Percentiles rank a stretch among this genome's conserved stretches.
Evolutionary conservation across 306 rosid species (phyloP).

Genomic region (Trichosanthes cucumerina): DNA sequence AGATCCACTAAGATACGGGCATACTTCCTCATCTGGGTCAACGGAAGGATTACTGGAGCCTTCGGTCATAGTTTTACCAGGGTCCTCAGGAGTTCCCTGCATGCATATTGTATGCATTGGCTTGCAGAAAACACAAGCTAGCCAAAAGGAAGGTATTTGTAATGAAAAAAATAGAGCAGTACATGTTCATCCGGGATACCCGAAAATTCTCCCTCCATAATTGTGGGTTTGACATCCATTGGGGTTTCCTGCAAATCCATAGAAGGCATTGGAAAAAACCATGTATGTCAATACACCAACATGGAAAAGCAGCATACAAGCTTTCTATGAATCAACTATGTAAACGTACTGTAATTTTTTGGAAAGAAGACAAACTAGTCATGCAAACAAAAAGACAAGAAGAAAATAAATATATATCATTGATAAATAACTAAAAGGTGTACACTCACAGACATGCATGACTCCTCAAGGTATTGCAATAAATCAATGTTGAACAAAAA

Average conservation of each 20-base stretch:
- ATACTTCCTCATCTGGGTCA: slow-evolving; percentile 50
- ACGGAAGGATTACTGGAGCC: slow-evolving; percentile 38
- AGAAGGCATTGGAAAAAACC: slow-evolving; percentile 15
- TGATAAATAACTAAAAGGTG: background rate
- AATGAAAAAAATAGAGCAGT: slow-evolving; percentile 6
- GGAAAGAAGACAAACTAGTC: background rate
- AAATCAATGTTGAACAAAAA: background rate
- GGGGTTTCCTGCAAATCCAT: slow-evolving; percentile 52
- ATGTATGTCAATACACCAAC: background rate
- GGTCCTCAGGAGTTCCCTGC: slow-evolving; percentile 54
- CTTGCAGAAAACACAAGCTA: slow-evolving; percentile 15
- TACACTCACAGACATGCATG: background rate
- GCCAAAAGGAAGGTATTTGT: slow-evolving; percentile 14
- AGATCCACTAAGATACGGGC: slow-evolving; percentile 8
- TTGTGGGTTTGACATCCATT: slow-evolving; percentile 61
- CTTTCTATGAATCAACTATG: background rate
- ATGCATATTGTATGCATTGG: slow-evolving; percentile 13
- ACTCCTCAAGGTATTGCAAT: background rate
- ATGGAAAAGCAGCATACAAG: slow-evolving; percentile 1
- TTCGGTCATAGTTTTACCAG: slow-evolving; percentile 36
- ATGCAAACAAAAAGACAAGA: background rate
- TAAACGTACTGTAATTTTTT: background rate
- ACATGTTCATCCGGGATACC: slow-evolving; percentile 54
- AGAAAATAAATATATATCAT: background rate
- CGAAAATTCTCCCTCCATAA: slow-evolving; percentile 39